phyloP scores from a whole-genome alignment of 169 alveolate genomes.

The Amoebophrya sp. region DNA sequence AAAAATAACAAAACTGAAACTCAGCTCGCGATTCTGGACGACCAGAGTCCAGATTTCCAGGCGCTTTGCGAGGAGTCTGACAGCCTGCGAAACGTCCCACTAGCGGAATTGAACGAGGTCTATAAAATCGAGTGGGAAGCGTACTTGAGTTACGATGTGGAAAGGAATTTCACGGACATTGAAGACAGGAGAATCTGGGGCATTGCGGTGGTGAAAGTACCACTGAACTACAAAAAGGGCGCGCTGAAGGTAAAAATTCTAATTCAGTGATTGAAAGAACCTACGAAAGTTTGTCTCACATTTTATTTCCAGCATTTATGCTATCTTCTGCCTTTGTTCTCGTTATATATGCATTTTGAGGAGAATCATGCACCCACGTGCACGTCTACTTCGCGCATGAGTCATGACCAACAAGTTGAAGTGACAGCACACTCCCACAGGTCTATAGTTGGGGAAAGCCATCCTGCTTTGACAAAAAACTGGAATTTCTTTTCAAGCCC shows the following conservation, averaged over 20 bases:
- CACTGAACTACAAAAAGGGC: not conserved
- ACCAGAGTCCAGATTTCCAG: not conserved
- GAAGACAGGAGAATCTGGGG: not conserved
- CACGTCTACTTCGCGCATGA: no score
- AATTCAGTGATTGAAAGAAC: no score
- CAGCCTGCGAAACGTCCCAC: not conserved
- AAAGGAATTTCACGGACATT: not conserved
- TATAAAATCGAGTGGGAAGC: not conserved
- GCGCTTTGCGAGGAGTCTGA: not conserved
- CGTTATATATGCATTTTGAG: no score
- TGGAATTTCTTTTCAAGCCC: not conserved
- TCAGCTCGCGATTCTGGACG: slow-evolving; percentile 20
- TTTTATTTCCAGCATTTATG: no score
- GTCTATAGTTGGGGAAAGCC: not conserved
- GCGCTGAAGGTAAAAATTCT: not conserved
- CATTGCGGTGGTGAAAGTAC: not conserved
- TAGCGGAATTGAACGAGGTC: not conserved
- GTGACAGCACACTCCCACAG: not conserved
- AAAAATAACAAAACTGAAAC: not conserved
- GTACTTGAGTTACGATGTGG: not conserved
- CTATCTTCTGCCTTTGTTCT: no score
- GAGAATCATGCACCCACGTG: no score
- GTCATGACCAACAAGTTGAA: no score
- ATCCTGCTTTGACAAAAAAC: not conserved
- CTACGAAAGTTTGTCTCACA: no score